Base-by-base conservation (phyloP, 768 basidiomycete species). In the Podaxis sp. region DNA sequence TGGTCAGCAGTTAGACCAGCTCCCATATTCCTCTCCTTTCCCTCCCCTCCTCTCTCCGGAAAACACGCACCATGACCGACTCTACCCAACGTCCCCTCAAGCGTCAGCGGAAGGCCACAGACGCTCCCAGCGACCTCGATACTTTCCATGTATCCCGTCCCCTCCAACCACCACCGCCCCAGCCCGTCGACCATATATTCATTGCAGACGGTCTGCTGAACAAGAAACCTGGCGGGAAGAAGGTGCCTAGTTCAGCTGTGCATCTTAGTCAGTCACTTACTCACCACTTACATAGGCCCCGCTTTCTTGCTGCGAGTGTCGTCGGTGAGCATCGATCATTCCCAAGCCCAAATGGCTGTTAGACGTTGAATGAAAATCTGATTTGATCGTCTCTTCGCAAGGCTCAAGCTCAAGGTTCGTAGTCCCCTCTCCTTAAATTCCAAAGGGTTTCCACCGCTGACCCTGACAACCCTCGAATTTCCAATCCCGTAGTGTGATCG, bases 301-400 rank as follows among this genome's bases (percentile, higher is more conserved):
- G 26, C 74, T 87, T 22, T 87, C 85, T 0, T 87, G 86, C 64
- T 85, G 85, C 66, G 86, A 87, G 73, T 87, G 86, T 70, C 75
- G 86, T 67, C 78, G 86, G 84, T 81, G 65, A 68, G 79, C 56
- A 10, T 64, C 44, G 11, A 28, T 62, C 61, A 53, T 56, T 22
- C 54, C 38, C 38, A n/a, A n/a, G 58, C 15, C 56, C 49, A 22
- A 50, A 46, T 56, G 51, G 52, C 63, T 49, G 58, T 55, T 62
- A 50, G 46, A 20, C 60, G 61, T 52, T 30, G 36, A 52, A 56
- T 59, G 59, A 69, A 44, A 53, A 52, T 37, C 60, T 54, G 49
- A 50, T 61, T 22, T 64, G 64, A 55, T 53, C 55, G 61, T 62
- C 57, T 55, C 52, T 66, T 46, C 56, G 63, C 49, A 66, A 81